Evolutionary conservation across 1,284 basidiomycete species (phyloP), one percentile per base, ranked within the genome.

Genomic region (Moesziomyces antarcticus): DNA sequence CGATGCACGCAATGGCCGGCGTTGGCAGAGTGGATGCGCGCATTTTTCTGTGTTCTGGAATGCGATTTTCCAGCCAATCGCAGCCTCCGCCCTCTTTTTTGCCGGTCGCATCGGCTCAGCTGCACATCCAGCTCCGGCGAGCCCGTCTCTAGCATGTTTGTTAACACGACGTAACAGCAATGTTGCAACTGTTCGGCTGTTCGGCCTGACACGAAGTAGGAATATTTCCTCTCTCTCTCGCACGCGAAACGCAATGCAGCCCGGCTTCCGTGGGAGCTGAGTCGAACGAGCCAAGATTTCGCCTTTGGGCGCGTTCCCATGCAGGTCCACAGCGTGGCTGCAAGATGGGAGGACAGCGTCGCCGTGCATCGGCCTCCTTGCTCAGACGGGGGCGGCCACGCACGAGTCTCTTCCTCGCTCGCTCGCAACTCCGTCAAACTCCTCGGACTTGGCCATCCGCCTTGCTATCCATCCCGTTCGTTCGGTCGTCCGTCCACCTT

Each of bases 41-140:
- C 56, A 49, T 48, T 20, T 37, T 18, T 33, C 1, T 14, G 5
- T 6, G 25, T 13, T 16, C 6, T 16, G 4, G n/a, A n/a, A 27
- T 27, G 25, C 25, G 6, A 27, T 5, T 8, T 43, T n/a, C 21
- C n/a, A 40, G 40, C 16, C 41, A 54, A 37, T 58, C 56, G 64
- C 57, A 56, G 57, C 64, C 57, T 67, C 64, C 52, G 30, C 30
- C 10, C 13, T 33, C 30, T 2, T 1, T 1, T 24, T 61, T 61
- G 43, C 64, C 64, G 64, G 58, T 57, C 56, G 40, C 33, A 49
- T 67, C 57, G 64, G 54, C 41, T 45, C 42, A 35, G 16, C 35
- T 16, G 35, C 35, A 27, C 37, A 18, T 40, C 16, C 37, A 40
- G n/a, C 18, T 40, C 37, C 37, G 37, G 37, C 37, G 37, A 18